Conservation (phyloP, 2,329 filamentous ascomycete genomes). For the Capronia coronata region DNA sequence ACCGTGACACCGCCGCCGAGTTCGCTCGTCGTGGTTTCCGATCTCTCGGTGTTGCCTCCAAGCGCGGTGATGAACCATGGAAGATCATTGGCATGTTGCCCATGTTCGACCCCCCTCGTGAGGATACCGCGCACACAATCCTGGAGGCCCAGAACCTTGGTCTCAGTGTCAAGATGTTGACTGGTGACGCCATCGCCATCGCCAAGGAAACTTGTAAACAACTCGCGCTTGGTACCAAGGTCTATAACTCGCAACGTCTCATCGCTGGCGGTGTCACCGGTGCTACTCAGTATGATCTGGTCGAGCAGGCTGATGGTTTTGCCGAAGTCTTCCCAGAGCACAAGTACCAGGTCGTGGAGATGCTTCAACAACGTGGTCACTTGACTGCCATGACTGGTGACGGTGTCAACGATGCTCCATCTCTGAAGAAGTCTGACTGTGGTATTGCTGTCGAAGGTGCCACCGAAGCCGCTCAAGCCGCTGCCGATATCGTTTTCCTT, state of each 20-base stretch:
- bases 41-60: conserved; percentile 70
- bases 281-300: conserved; percentile 67
- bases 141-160: conserved; percentile 68
- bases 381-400: conserved; percentile 72
- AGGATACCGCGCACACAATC: conserved; percentile 72
- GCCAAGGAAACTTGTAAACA: conserved; percentile 79
- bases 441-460: conserved; percentile 68
- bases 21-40: conserved; percentile 75
- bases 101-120: conserved; percentile 74
- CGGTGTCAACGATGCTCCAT: conserved; percentile 68
- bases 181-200: conserved; percentile 72
- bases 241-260: conserved; percentile 72
- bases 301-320: conserved; percentile 67
- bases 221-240: conserved; percentile 70
- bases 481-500: conserved; percentile 68
- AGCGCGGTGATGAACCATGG: conserved; percentile 70
- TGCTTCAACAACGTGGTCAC: conserved; percentile 66
- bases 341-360: conserved; percentile 70
- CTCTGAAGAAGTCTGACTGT: conserved; percentile 67
- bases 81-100: conserved; percentile 68
- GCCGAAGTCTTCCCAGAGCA: conserved; percentile 69
- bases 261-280: conserved; percentile 69
- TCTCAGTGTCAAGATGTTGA: conserved; percentile 75
- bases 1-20: conserved; percentile 66
- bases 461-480: conserved; percentile 65